Conservation (phyloP, 2,329 filamentous ascomycete genomes). For the Fusarium continuum region DNA sequence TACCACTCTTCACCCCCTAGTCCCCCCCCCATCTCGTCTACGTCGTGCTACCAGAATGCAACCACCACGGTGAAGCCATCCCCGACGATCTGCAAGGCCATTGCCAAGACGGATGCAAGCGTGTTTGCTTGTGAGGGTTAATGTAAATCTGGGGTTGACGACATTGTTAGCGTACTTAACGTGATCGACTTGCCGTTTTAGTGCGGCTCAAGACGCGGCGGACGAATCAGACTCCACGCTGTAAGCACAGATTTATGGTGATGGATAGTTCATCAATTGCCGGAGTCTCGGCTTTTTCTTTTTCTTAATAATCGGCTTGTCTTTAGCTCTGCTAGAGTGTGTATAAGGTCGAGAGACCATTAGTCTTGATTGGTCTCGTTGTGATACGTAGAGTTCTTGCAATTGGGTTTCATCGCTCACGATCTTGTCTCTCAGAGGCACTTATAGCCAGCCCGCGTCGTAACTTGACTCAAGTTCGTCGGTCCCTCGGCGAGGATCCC, state of each 20-base stretch:
- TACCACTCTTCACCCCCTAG: too few relatives aligned
- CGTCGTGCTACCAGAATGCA: slow-evolving; percentile 3
- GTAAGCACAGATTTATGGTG: slow-evolving; percentile 33
- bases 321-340: background rate
- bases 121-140: background rate
- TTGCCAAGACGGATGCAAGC: slow-evolving; percentile 30
- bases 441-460: background rate
- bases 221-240: slow-evolving; percentile 22
- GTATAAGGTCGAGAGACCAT: background rate
- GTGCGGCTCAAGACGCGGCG: slow-evolving; percentile 8
- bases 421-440: background rate
- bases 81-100: slow-evolving; percentile 15
- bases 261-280: slow-evolving; percentile 12
- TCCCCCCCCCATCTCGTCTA: too few relatives aligned
- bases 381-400: background rate
- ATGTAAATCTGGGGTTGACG: slow-evolving; percentile 33
- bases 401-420: background rate
- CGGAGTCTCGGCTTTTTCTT: background rate
- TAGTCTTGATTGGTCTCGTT: background rate
- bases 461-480: background rate
- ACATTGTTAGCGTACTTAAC: slow-evolving; percentile 32
- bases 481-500: slow-evolving; percentile 31
- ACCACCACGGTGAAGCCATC: background rate
- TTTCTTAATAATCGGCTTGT: slow-evolving; percentile 15
- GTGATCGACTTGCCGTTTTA: slow-evolving; percentile 34